Base-by-base conservation (phyloP, 139 green algal species). In the Micromonas commoda region DNA sequence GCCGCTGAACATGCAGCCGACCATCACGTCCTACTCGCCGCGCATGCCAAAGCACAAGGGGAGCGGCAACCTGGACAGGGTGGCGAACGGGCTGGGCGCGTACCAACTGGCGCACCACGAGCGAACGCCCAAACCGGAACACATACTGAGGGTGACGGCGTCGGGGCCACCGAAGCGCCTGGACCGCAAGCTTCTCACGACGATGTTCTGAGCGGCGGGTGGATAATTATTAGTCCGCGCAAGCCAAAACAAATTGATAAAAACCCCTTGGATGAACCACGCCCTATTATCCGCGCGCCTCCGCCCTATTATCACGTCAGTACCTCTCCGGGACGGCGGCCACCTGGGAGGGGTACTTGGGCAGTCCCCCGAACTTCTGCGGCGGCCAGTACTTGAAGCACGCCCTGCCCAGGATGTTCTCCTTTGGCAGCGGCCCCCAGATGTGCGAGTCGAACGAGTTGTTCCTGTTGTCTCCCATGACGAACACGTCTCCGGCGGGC, bases 391-490 rank as follows among this genome's bases (percentile, higher is more conserved):
- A 99, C 60, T 93, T 92, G 67, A 88, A 94, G 29, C 90, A 82
- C 0, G 93, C 95, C 0, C 92, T 84, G 1, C 92, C 84, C 26
- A 86, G 23, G 28, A 88, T 82, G 54, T 86, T 82, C 51, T 86
- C 83, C 31, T 79, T 73, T 0, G 93, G 93, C 66, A 99, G 84
- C 0, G 95, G 93, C 0, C 95, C 95, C 95, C 95, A 98, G 21
- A 98, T 74, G 85, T 99, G 95, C 0, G 87, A 93, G 83, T 99
- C 95, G 78, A 97, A 99, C 76, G 87, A 94, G 90, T 99, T 98
- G 90, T 99, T 99, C 69, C 95, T 88, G 87, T 99, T 99, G 88
- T 99, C 95, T 33, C 95, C 95, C 90, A 97, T 96, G 5, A 97
- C 92, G 87, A 98, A 98, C 19, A 94, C 88, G 70, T 91, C 82